A percentile compares a stretch with the other conserved stretches of the same genome.
These are phyloP conservation scores for Saccharomyces hybrid DNA, from an alignment of 1,139 yeast species.

Conservation along the genomic window DNA sequence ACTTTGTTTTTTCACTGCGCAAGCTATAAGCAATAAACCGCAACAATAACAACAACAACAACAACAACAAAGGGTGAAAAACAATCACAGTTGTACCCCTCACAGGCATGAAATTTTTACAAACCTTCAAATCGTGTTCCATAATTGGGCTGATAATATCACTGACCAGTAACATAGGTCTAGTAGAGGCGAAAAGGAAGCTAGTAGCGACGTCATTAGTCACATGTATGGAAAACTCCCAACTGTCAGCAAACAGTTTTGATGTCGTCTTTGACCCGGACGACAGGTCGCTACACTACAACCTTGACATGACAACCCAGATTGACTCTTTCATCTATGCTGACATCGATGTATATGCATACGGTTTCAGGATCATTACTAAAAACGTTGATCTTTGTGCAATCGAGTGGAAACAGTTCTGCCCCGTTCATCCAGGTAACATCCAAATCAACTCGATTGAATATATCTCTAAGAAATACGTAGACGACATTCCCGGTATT, in stretches of 20 bases:
- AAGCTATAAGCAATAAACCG: not conserved
- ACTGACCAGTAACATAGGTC: not conserved
- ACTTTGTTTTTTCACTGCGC: not conserved
- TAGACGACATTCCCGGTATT: constrained; percentile 54
- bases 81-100: not conserved
- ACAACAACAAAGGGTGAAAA: not conserved
- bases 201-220: constrained; percentile 61
- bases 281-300: constrained; percentile 50
- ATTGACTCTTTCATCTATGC: constrained; percentile 53
- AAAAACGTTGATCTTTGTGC: constrained; percentile 48
- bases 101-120: not conserved
- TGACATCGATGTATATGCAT: constrained; percentile 60
- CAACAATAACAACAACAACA: not conserved
- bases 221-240: constrained; percentile 63
- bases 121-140: not conserved
- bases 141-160: not conserved
- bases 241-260: constrained; percentile 56
- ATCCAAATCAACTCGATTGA: constrained; percentile 61
- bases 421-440: constrained; percentile 67
- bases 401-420: constrained; percentile 64
- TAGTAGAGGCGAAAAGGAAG: constrained; percentile 31
- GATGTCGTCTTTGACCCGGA: constrained; percentile 64
- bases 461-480: constrained; percentile 43
- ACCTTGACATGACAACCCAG: constrained; percentile 55
- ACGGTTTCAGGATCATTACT: constrained; percentile 59